Evolutionary conservation across 768 basidiomycete species (phyloP), one percentile per base, ranked within the genome.

Genomic region (Boletus vinaceobasis): DNA sequence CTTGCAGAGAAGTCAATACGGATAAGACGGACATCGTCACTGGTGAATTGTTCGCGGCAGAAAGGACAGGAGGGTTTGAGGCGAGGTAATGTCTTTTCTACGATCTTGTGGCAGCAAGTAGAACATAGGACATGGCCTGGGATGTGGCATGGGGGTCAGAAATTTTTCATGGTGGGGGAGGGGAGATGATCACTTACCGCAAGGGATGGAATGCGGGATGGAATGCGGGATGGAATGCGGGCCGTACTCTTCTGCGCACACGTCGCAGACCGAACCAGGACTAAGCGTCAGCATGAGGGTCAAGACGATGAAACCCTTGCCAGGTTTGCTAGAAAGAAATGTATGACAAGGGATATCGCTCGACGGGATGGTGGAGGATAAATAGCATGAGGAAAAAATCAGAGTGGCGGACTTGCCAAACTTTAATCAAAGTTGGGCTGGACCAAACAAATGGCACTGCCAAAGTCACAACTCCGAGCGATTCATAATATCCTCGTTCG

Each of bases 171-270:
- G 42, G 54, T 43, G 51, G n/a, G n/a, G n/a, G 29, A 27, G 71
- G 5, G 27, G 81, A 35, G 29, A 39, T 1, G n/a, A 21, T 4
- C 10, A 40, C 55, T 60, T 49, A 89, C 89, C 89, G 74, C 89
- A 91, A 56, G 89, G 86, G 68, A 91, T 90, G 49, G 83, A 88
- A 70, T 90, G 86, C 57, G 89, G 86, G 68, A 91, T 90, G 49
- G 83, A 88, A 70, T 90, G 86, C 57, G 89, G 89, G 58, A 81
- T 75, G 70, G 83, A 84, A 64, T 84, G 84, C 54, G 82, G 76
- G 68, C 85, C 85, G 73, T 81, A 91, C 77, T 90, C 88, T 75
- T 90, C 88, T 66, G 88, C 88, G 78, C 89, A 91, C 68, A 91
- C 89, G 79, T 91, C 89, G 85, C 89, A 91, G 71, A 85, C 79